Base-by-base conservation (phyloP, 257 asterid species). In the Scutellaria minor region DNA sequence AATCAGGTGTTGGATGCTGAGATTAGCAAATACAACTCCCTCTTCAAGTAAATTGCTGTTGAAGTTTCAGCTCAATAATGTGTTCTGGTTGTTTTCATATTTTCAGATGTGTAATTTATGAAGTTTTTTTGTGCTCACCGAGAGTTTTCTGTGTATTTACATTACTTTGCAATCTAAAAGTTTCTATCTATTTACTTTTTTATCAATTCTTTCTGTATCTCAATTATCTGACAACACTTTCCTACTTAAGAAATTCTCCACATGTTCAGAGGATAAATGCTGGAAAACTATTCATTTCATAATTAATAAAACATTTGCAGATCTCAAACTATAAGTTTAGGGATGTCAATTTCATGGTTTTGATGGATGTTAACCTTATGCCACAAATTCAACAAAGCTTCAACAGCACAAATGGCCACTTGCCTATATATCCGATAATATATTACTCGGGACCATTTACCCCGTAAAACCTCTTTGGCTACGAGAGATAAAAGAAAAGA, bases 371-470 rank as follows among this genome's bases (percentile, higher is more conserved):
- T 65, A 24, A 18, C 9, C 47, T 41, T 12, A 46, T 18, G 40
- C 40, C 44, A 69, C 65, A 55, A 20, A 24, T 44, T 20, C 46
- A 2, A 68, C 20, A 39, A 40, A 70, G 47, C 57, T 70, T 35
- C 53, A 55, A 20, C 15, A 24, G 24, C 12, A 18, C 42, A 64
- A 22, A 7, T 18, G 11, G 44, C 5, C 18, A 22, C 62, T 24
- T 41, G 12, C 20, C n/a, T 4, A n/a, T 41, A n/a, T 1, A 45
- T 41, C 41, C 14, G 35, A 41, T 15, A 37, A 37, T 35, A 59
- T 31, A 15, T 12, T 59, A 15, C 66, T n/a, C 2, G 7, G 14
- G 5, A 13, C 47, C 46, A 35, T 39, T 61, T 61, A 41, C 67
- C 41, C 1, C 50, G 1, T 2, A 24, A 24, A 24, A 24, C 27